These are phyloP conservation scores for Ogataea zsoltii DNA, from an alignment of 805 yeast species.

Conservation along the genomic window DNA sequence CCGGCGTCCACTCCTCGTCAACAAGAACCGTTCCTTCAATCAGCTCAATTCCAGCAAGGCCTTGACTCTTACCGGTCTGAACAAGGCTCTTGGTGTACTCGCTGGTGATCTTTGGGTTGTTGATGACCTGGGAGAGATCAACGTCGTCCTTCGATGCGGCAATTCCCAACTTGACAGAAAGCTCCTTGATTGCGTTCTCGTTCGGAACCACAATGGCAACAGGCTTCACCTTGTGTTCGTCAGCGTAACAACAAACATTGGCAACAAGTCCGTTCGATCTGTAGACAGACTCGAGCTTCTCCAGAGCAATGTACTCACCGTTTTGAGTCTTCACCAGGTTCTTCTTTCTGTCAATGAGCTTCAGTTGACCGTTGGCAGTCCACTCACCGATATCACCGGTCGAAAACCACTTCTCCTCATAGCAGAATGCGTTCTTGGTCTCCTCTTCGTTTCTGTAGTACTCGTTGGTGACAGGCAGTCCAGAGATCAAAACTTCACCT, in stretches of 20 bases:
- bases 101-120: constrained; percentile 55
- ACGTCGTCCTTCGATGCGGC: constrained; percentile 43
- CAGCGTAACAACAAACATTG: constrained; percentile 93
- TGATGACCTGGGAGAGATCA: constrained; percentile 46
- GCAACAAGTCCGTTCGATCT: constrained; percentile 75
- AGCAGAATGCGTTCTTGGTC: constrained; percentile 67
- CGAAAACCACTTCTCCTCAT: constrained; percentile 88
- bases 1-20: constrained; percentile 98
- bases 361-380: constrained; percentile 76
- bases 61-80: constrained; percentile 77
- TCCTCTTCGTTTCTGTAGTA: constrained; percentile 85
- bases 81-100: constrained; percentile 60
- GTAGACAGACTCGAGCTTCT: constrained; percentile 88
- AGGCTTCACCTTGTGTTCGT: constrained; percentile 83
- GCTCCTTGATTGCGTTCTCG: constrained; percentile 59
- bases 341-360: constrained; percentile 90
- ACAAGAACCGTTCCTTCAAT: constrained; percentile 73
- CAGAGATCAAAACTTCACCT: constrained; percentile 87
- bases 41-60: constrained; percentile 83
- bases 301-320: constrained; percentile 97
- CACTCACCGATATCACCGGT: constrained; percentile 98
- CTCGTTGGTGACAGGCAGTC: constrained; percentile 69
- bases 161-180: constrained; percentile 59
- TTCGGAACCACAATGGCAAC: constrained; percentile 87
- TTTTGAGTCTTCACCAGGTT: constrained; percentile 93